phyloP scores from a whole-genome alignment of 2,329 filamentous ascomycete genomes.

The Lecanicillium sp. region DNA sequence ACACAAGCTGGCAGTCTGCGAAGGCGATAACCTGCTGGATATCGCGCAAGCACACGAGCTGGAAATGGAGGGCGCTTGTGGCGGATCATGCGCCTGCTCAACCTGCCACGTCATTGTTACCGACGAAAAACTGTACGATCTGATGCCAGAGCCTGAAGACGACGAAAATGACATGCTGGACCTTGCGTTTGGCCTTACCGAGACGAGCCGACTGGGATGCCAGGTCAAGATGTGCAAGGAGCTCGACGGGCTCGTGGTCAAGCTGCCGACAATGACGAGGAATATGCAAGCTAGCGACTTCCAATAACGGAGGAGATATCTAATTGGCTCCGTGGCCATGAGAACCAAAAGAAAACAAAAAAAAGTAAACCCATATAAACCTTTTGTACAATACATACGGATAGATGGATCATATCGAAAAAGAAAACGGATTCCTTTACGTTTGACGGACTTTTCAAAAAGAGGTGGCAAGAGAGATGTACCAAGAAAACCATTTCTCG shows the following conservation, averaged over 20 bases:
- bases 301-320: slow-evolving; percentile 20
- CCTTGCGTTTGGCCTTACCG: slow-evolving; percentile 79
- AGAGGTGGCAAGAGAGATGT: too few species aligned
- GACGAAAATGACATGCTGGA: slow-evolving; percentile 89
- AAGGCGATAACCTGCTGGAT: slow-evolving; percentile 89
- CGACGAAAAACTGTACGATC: slow-evolving; percentile 65
- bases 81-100: slow-evolving; percentile 86
- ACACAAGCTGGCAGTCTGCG: slow-evolving; percentile 69
- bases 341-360: too few species aligned
- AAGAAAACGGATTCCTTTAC: too few species aligned
- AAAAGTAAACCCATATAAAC: too few species aligned
- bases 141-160: slow-evolving; percentile 68
- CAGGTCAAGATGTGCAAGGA: slow-evolving; percentile 90
- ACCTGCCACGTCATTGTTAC: slow-evolving; percentile 86
- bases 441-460: too few species aligned
- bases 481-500: too few species aligned
- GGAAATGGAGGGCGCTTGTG: slow-evolving; percentile 98
- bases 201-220: slow-evolving; percentile 76
- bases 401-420: too few species aligned
- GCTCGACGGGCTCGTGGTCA: slow-evolving; percentile 77
- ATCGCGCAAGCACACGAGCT: slow-evolving; percentile 91
- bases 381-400: slow-evolving; percentile 2
- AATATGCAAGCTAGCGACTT: slow-evolving; percentile 97
- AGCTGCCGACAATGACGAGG: slow-evolving; percentile 84
- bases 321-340: neutral